Conservation (phyloP, 257 asterid species). For the Nicotiana noctiflora region DNA sequence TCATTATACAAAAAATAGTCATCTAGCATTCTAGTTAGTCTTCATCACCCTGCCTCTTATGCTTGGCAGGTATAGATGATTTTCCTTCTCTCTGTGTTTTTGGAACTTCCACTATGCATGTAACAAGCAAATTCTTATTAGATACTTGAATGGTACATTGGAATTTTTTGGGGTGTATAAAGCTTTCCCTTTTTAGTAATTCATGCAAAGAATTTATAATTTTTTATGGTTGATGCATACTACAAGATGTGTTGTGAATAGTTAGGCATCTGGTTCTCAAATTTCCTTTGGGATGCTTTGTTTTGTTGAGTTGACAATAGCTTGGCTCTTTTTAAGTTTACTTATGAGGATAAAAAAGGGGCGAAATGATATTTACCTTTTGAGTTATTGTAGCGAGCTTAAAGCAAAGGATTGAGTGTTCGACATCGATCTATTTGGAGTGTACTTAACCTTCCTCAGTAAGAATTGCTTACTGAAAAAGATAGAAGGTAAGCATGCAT, state of each 20-base stretch:
- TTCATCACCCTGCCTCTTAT: neutral
- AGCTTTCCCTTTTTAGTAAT: neutral
- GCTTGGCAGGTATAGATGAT: neutral
- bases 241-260: neutral
- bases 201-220: neutral
- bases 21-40: neutral
- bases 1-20: neutral
- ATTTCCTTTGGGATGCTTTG: neutral
- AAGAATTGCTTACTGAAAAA: neutral
- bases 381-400: neutral
- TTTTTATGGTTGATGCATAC: neutral
- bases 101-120: neutral
- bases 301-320: neutral
- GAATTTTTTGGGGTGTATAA: neutral
- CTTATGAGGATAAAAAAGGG: neutral
- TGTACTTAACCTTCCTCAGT: neutral
- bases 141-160: neutral
- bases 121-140: neutral
- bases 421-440: neutral
- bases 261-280: neutral
- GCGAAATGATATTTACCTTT: neutral
- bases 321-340: neutral
- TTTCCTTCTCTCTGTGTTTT: neutral
- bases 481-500: neutral
- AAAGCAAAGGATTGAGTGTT: neutral